Conservation (phyloP, 495 filamentous ascomycete species). For the Penicillium daleae region DNA sequence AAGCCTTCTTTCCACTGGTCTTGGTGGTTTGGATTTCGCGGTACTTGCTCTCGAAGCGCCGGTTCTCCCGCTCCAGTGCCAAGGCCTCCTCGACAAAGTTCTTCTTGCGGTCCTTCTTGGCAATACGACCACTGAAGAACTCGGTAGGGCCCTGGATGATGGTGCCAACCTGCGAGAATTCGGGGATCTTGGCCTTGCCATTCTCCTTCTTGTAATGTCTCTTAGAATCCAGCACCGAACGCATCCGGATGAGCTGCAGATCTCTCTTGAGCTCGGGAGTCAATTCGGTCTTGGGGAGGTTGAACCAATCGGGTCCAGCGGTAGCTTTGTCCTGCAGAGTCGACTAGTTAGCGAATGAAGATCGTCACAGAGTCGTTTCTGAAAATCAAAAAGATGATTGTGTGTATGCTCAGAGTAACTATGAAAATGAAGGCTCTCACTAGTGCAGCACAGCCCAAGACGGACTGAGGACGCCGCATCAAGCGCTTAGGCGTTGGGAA, state of each 20-base stretch:
- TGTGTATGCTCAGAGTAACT: constrained; percentile 93
- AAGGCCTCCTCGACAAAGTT: constrained; percentile 91
- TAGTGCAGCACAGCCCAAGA: constrained; percentile 74
- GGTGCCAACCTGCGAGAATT: constrained; percentile 87
- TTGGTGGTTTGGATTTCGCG: constrained; percentile 68
- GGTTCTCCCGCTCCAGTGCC: constrained; percentile 60
- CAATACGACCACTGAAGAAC: constrained; percentile 75
- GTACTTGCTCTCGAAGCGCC: constrained; percentile 72
- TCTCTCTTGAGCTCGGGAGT: constrained; percentile 87
- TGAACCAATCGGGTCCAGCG: constrained; percentile 74
- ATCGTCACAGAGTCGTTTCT: constrained; percentile 9
- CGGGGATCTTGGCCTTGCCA: constrained; percentile 65
- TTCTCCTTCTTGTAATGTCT: constrained; percentile 89
- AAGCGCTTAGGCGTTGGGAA: constrained; percentile 60
- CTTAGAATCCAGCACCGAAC: constrained; percentile 85
- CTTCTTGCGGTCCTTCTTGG: constrained; percentile 84
- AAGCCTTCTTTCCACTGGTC: constrained; percentile 70
- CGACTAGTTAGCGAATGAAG: constrained; percentile 32
- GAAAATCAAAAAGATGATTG: constrained; percentile 11
- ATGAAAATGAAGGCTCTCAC: constrained; percentile 83
- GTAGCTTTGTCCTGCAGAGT: constrained; percentile 58
- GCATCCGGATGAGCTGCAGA: constrained; percentile 84
- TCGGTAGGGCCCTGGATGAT: constrained; percentile 90
- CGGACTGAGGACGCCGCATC: constrained; percentile 68
- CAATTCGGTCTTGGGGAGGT: constrained; percentile 79